Conservation (phyloP, 1,284 basidiomycete species). For the Rhodofomes roseus region DNA sequence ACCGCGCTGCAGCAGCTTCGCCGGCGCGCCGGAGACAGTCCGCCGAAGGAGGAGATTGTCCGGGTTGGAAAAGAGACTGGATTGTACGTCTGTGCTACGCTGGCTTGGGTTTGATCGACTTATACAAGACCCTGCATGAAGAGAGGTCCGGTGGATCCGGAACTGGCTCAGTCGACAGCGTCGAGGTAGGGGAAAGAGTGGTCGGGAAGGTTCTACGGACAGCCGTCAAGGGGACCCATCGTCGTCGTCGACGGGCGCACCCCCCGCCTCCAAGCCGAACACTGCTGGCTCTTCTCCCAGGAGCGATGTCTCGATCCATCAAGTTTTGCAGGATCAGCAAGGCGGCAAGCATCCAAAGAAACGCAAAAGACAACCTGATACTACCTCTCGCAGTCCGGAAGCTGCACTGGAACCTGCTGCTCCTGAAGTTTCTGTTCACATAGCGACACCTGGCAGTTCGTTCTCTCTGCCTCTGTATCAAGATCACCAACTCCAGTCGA, state of each 20-base stretch:
- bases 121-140: constrained; percentile 1
- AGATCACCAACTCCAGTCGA: background rate
- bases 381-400: background rate
- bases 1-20: constrained; percentile 11
- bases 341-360: background rate
- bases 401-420: background rate
- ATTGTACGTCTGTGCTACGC: constrained; percentile 14
- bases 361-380: background rate
- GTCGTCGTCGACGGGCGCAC: background rate
- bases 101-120: no score
- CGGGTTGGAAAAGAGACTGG: constrained; percentile 16
- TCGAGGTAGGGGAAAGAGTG: constrained; percentile 3
- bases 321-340: background rate
- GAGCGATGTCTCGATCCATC: background rate
- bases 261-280: background rate
- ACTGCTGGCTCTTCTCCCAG: background rate
- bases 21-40: constrained; percentile 9
- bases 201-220: background rate
- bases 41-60: constrained; percentile 15
- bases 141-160: constrained; percentile 19
- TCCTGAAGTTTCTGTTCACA: background rate
- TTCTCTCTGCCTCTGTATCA: constrained; percentile 14
- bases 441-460: constrained; percentile 11
- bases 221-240: background rate
- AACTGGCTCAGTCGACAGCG: constrained; percentile 19